Base-by-base conservation (phyloP, 2,329 filamentous ascomycete genomes). In the Penicillium sp. region DNA sequence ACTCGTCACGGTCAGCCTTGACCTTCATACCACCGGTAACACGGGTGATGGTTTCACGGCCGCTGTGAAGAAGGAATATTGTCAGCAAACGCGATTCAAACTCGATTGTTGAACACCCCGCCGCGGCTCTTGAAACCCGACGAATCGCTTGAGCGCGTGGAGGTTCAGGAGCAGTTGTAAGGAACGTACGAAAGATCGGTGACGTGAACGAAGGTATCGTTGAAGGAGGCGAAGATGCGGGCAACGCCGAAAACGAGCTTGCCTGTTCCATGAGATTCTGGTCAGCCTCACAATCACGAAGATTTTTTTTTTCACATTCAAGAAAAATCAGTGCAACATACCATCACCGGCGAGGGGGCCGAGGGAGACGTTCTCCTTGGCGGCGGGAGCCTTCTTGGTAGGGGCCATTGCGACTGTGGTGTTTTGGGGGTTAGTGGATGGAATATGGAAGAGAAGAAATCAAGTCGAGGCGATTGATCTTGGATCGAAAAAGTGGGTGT, bases 21-120 rank as follows among this genome's bases (percentile, higher is more conserved):
- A 99, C 94, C 86, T 99, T 99, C 94, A 99, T 99, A 76, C 95
- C 95, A 83, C 95, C 94, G 73, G 95, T 99, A 70, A 99, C 93
- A 90, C 94, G 92, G 86, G 86, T 90, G 84, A 99, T 96, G 82
- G 95, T 99, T 89, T 99, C 94, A 81, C 94, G 94, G 82, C 94
- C 94, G 82, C 90, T 95, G 83, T 77, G 9, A 21, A 36, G 50
- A 56, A 43, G 41, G 84, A 77, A 74, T 44, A 77, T 9, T 74
- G 81, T 87, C 80, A 87, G 84, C 80, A 79, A 81, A 63, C 76
- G 67, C 73, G 72, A 52, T 49, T 26, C 26, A 15, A 18, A 38
- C 13, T 39, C 18, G 4, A 6, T 42, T 4, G 18, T 21, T 49
- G n/a, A 29, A 48, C n/a, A 10, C 38, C 31, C 45, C 42, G 41